These are phyloP conservation scores for Inga leiocalycina DNA, from an alignment of 306 rosid species.

Conservation along the genomic window DNA sequence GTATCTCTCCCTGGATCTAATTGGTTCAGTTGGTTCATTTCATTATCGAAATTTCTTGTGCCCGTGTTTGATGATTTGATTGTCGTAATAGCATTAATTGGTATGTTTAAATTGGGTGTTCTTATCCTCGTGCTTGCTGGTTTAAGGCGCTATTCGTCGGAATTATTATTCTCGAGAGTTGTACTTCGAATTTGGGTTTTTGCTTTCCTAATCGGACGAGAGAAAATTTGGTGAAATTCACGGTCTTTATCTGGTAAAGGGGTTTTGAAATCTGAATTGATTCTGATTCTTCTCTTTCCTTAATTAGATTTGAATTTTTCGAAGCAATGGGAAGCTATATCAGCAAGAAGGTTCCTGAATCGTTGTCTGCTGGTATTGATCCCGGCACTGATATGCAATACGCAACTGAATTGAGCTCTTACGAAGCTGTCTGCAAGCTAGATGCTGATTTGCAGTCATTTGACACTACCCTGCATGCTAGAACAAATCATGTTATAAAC, in stretches of 20 bases:
- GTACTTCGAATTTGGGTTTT: constrained; percentile 4
- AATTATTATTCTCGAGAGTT: background rate
- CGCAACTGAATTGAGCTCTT: constrained; percentile 66
- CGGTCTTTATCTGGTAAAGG: background rate
- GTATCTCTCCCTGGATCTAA: constrained; percentile 33
- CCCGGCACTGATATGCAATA: constrained; percentile 30
- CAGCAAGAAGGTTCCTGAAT: constrained; percentile 59
- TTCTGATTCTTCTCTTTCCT: constrained; percentile 26
- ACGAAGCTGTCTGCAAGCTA: constrained; percentile 66
- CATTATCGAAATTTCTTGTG: background rate
- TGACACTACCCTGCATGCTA: constrained; percentile 58
- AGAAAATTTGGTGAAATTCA: constrained; percentile 17
- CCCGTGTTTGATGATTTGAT: constrained; percentile 6
- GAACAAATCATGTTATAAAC: constrained; percentile 69
- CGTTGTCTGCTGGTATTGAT: constrained; percentile 40
- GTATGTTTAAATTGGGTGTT: constrained; percentile 27
- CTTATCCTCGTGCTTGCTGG: constrained; percentile 13
- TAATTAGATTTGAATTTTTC: constrained; percentile 25
- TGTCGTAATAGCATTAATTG: background rate
- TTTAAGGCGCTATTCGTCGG: background rate
- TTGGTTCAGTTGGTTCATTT: constrained; percentile 36
- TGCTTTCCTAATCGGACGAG: constrained; percentile 8
- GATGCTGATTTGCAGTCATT: constrained; percentile 71
- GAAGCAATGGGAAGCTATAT: constrained; percentile 67
- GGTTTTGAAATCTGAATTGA: constrained; percentile 33